Evolutionary conservation across 2,329 filamentous ascomycete genomes (phyloP).

Genomic region (Fusarium lateritium): DNA sequence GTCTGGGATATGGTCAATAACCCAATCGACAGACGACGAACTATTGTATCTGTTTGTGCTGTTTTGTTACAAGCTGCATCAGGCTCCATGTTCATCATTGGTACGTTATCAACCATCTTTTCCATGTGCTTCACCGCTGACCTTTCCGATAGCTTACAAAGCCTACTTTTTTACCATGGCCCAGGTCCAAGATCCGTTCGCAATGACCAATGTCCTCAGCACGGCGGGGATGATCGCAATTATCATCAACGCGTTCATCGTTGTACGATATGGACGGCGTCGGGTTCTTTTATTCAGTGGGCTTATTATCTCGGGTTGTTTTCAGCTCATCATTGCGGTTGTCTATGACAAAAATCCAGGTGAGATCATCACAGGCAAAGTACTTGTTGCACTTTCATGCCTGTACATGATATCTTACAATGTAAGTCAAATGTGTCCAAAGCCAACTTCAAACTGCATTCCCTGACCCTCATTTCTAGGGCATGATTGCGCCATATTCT

Average conservation of each 20-base stretch:
- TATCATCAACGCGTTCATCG: slow-evolving; percentile 41
- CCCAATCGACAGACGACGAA: slow-evolving; percentile 37
- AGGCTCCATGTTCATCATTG: slow-evolving; percentile 46
- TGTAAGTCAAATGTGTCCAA: slow-evolving; percentile 7
- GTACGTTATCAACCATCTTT: not conserved
- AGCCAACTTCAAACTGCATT: rapidly evolving
- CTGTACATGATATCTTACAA: slow-evolving; percentile 45
- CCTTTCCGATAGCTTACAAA: slow-evolving; percentile 32
- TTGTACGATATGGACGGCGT: slow-evolving; percentile 40
- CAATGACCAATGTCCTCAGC: slow-evolving; percentile 46
- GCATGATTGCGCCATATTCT: slow-evolving; percentile 46
- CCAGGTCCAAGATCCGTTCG: slow-evolving; percentile 40
- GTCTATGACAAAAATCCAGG: slow-evolving; percentile 40
- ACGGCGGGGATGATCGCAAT: slow-evolving; percentile 41
- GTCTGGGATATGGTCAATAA: slow-evolving; percentile 43
- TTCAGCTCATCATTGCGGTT: slow-evolving; percentile 43
- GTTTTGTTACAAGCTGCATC: slow-evolving; percentile 42
- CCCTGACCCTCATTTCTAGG: slow-evolving; percentile 4
- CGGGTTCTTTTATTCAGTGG: slow-evolving; percentile 28
- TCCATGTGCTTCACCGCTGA: rapidly evolving
- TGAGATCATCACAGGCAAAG: slow-evolving; percentile 27
- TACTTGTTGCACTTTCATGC: slow-evolving; percentile 43
- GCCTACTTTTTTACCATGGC: slow-evolving; percentile 48
- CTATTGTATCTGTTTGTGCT: slow-evolving; percentile 34
- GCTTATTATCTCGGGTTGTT: slow-evolving; percentile 30